These are phyloP conservation scores for Pontederia crassipes DNA, from an alignment of 176 grass and related monocot species.

Conservation along the genomic window DNA sequence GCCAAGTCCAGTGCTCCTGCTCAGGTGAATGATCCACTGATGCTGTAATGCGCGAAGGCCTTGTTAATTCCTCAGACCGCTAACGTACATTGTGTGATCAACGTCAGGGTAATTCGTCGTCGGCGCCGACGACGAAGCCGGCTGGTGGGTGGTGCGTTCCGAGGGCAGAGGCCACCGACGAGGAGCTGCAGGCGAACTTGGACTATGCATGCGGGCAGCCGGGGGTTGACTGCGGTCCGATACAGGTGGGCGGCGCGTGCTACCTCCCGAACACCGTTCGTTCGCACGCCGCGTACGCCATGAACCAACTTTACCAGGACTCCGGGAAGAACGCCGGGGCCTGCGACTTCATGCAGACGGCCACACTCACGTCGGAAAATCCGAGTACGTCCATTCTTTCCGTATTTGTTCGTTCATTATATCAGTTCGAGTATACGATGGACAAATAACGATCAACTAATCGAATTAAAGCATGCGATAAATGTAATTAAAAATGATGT, in stretches of 20 bases:
- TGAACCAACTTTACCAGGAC: slow-evolving; percentile 91
- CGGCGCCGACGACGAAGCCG: neutral
- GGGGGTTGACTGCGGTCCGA: slow-evolving; percentile 62
- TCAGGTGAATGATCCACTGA: neutral
- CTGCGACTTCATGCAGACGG: slow-evolving; percentile 74
- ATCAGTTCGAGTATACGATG: no score
- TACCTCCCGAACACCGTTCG: slow-evolving; percentile 75
- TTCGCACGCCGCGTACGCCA: slow-evolving; percentile 84
- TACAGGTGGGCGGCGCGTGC: slow-evolving; percentile 65
- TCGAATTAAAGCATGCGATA: no score
- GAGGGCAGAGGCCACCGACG: slow-evolving; percentile 40
- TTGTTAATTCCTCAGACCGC: no score
- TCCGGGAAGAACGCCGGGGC: slow-evolving; percentile 44
- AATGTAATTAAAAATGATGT: no score
- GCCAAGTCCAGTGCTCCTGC: slow-evolving; percentile 2
- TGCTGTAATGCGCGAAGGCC: no score
- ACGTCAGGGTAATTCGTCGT: slow-evolving; percentile 5
- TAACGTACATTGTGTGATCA: no score
- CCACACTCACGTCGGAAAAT: slow-evolving; percentile 50
- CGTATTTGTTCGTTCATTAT: no score
- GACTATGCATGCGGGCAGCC: slow-evolving; percentile 78
- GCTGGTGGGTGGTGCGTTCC: slow-evolving; percentile 69
- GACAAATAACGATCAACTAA: no score
- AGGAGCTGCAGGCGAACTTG: slow-evolving; percentile 58
- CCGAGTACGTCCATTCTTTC: slow-evolving; percentile 54